Evolutionary conservation across 148 eudicot genomes (phyloP), one percentile per base, ranked within the genome.

Genomic region (Rhododendron ovatum): DNA sequence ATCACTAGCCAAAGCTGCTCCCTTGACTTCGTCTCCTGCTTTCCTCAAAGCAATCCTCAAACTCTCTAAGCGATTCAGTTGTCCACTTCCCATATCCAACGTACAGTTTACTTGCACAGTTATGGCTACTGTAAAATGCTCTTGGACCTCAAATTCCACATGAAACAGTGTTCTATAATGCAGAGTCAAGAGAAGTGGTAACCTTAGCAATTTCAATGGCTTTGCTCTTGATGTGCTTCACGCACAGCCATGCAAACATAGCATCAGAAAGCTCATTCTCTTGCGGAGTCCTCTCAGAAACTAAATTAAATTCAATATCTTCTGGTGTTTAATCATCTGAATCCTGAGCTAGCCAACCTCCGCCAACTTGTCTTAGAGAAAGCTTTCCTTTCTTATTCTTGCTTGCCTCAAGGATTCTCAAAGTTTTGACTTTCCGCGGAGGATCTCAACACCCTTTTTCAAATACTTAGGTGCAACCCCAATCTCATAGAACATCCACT

Each of bases 71-170:
- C 99, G 98, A 89, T 97, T 97, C 7, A 96, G 99, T 78, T 97
- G 99, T 48, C 99, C 99, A 71, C 99, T 97, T 73, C 99, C 99
- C 99, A 97, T 97, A 33, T 98, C 98, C 47, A 97, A 88, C 98
- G 94, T 95, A 86, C 98, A 93, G 84, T 94, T 91, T 80, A 93
- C 92, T 98, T 97, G 91, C 28, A 57, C 74, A 47, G 85, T 7
- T 3, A 39, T 12, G 26, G 57, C 43, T 50, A 81, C 24, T 30
- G 55, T 30, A 87, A 87, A 87, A 81, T 80, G 53, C 63, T 26
- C 28, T 8, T 63, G 39, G 14, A 28, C 75, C n/a, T 2, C 26
- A 26, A 78, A 77, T 69, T 41, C 9, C 26, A 2, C 39, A 15
- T 1, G 30, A 26, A 80, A 78, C 12, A 47, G 15, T 5, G 43